phyloP scores from a whole-genome alignment of 257 asterid species.

The Apocynum venetum region DNA sequence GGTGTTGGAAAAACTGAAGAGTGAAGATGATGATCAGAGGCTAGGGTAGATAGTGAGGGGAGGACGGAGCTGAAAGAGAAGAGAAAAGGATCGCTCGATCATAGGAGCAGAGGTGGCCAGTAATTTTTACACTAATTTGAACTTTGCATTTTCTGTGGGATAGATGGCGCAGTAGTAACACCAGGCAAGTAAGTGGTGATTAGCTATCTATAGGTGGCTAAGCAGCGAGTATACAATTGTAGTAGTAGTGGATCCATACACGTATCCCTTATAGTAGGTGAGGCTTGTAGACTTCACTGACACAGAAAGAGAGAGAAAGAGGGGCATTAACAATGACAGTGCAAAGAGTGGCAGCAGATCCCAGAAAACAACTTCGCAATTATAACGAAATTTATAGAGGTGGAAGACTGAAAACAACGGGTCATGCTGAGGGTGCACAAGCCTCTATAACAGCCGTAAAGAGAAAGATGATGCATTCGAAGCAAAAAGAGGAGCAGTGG shows the following conservation, averaged over 20 bases:
- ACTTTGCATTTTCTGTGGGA: background rate
- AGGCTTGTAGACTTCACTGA: slow-evolving; percentile 9
- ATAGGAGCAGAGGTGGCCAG: background rate
- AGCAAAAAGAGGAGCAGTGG: slow-evolving; percentile 9
- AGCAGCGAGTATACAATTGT: background rate
- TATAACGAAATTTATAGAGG: slow-evolving; percentile 32
- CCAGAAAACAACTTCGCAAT: slow-evolving; percentile 39
- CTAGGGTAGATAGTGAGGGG: background rate
- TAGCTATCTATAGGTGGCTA: background rate
- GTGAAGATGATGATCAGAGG: too few relatives aligned
- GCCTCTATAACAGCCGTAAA: slow-evolving; percentile 37
- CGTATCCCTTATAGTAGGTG: background rate
- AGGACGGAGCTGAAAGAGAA: background rate
- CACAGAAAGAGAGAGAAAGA: background rate
- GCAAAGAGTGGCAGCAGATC: slow-evolving; percentile 48
- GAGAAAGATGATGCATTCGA: slow-evolving; percentile 17
- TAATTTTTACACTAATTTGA: background rate
- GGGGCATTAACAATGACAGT: slow-evolving; percentile 26
- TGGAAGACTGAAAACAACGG: slow-evolving; percentile 31
- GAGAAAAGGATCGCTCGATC: background rate
- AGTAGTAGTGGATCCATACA: background rate
- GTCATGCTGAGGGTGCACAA: slow-evolving; percentile 23
- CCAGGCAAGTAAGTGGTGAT: background rate
- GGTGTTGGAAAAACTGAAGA: background rate
- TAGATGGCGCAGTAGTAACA: background rate